These are phyloP conservation scores for Naganishia liquefaciens DNA, from an alignment of 1,284 basidiomycete species.

Conservation along the genomic window DNA sequence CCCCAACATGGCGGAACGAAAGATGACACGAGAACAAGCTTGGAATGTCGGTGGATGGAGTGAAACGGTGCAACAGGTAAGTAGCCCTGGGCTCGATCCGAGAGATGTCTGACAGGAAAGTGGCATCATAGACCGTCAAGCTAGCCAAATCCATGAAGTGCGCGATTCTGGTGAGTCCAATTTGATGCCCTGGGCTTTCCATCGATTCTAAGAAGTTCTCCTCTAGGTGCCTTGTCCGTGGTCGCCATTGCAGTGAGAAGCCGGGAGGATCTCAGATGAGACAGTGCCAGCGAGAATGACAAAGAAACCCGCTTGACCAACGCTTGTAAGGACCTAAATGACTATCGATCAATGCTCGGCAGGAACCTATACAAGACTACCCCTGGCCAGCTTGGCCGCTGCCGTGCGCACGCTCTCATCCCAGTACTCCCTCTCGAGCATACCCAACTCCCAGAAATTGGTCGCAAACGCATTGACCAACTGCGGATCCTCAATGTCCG, in stretches of 20 bases:
- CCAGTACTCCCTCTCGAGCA: slow-evolving; percentile 50
- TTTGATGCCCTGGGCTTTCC: not conserved
- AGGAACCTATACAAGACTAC: slow-evolving; percentile 12
- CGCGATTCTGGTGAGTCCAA: slow-evolving; percentile 43
- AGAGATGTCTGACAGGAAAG: not conserved
- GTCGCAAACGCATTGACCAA: slow-evolving; percentile 57
- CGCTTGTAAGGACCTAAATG: not conserved
- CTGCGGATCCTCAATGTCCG: slow-evolving; percentile 82
- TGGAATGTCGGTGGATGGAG: slow-evolving; percentile 94
- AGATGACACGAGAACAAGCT: slow-evolving; percentile 78
- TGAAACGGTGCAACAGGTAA: slow-evolving; percentile 85
- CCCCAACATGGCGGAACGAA: slow-evolving; percentile 68
- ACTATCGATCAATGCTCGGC: not conserved
- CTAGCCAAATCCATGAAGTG: slow-evolving; percentile 49
- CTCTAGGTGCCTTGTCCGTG: slow-evolving; percentile 43
- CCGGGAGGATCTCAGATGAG: not conserved
- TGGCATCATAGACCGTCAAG: slow-evolving; percentile 45
- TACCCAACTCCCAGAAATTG: slow-evolving; percentile 53
- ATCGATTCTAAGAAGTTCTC: not conserved
- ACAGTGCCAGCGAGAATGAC: not conserved
- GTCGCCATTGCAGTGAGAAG: slow-evolving; percentile 47
- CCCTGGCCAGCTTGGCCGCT: slow-evolving; percentile 48
- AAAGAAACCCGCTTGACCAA: slow-evolving; percentile 1
- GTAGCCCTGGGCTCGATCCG: slow-evolving; percentile 32
- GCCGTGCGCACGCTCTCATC: slow-evolving; percentile 50